Percentiles rank a stretch among this genome's conserved stretches.
Evolutionary conservation across 2,329 filamentous ascomycete genomes (phyloP).

Genomic region (Phialophora verrucosa): DNA sequence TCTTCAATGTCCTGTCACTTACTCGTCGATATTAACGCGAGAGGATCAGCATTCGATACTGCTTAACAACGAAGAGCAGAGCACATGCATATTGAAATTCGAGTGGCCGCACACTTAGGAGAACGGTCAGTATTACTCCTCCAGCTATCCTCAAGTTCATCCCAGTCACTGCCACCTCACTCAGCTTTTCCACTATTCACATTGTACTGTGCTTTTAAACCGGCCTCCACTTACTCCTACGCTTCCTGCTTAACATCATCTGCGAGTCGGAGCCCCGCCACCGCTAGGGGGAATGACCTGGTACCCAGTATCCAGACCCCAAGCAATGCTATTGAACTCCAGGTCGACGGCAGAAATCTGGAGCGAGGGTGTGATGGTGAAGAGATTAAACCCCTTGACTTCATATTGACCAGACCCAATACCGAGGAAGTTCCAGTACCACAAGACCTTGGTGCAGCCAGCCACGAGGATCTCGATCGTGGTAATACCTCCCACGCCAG

Average conservation of each 20-base stretch:
- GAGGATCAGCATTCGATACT: neutral
- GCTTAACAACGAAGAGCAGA: neutral
- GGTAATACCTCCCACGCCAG: constrained; percentile 29
- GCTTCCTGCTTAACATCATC: neutral
- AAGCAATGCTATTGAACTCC: constrained; percentile 38
- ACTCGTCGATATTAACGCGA: neutral
- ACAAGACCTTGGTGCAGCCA: constrained; percentile 31
- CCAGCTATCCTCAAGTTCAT: neutral
- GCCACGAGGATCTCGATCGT: constrained; percentile 36
- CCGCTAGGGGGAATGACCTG: constrained; percentile 29
- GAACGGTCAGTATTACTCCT: neutral
- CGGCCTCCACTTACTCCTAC: neutral
- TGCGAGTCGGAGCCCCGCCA: constrained; percentile 6
- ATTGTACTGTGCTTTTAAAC: neutral
- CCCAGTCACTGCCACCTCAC: neutral
- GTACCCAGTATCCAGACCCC: constrained; percentile 35
- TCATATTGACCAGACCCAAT: constrained; percentile 31
- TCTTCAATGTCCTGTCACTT: neutral
- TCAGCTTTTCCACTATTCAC: neutral
- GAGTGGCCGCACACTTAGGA: neutral
- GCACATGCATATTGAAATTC: neutral
- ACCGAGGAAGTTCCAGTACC: constrained; percentile 36
- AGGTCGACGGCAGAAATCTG: constrained; percentile 28
- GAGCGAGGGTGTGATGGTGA: constrained; percentile 24
- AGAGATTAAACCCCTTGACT: constrained; percentile 37